phyloP scores from a whole-genome alignment of 2,329 filamentous ascomycete genomes.

The Pestalotiopsis sp. region DNA sequence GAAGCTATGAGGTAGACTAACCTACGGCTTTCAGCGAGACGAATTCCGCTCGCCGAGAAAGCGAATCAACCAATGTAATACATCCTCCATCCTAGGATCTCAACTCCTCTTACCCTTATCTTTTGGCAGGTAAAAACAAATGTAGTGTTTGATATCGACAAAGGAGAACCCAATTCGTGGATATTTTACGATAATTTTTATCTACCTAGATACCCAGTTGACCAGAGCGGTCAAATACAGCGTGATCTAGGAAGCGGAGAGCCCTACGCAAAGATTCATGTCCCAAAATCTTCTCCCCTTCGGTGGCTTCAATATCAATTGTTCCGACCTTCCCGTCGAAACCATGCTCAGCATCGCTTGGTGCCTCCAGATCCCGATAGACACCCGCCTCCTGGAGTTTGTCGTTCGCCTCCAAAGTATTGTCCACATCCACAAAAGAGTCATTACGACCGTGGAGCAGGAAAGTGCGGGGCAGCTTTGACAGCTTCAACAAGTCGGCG shows the following conservation, averaged over 20 bases:
- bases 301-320: constrained; percentile 1
- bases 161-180: neutral
- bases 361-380: neutral
- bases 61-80: too few relatives aligned
- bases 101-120: neutral
- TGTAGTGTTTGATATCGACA: neutral
- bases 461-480: constrained; percentile 1
- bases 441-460: constrained; percentile 15
- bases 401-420: neutral
- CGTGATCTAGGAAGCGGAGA: neutral
- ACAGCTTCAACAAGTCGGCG: neutral
- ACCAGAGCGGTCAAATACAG: neutral
- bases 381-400: neutral
- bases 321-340: neutral
- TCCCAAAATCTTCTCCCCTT: constrained; percentile 4
- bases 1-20: too few relatives aligned
- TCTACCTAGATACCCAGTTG: neutral
- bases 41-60: too few relatives aligned
- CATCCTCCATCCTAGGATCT: neutral
- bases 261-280: neutral
- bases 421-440: constrained; percentile 14
- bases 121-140: neutral
- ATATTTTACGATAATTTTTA: neutral
- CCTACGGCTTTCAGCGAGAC: too few relatives aligned
- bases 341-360: constrained; percentile 4